Percentiles rank a stretch among this genome's conserved stretches.
Conservation (phyloP, 83 land plant genomes). For the Diphasiastrum complanatum region DNA sequence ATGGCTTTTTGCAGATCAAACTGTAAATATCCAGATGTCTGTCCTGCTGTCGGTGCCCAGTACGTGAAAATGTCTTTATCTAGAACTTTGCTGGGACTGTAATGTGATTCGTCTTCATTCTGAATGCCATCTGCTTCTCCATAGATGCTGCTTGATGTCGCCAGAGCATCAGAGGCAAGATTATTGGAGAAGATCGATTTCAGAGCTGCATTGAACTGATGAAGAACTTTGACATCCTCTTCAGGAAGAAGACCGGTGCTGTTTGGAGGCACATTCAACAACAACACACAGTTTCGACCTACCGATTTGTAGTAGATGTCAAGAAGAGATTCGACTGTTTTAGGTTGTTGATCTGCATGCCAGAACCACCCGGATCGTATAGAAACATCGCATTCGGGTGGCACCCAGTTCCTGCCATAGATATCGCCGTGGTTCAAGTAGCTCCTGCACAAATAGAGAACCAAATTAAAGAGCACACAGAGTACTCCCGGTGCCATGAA, state of each 20-base stretch:
- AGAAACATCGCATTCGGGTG: conserved; percentile 92
- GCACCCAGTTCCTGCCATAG: conserved; percentile 73
- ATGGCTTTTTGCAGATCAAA: conserved; percentile 21
- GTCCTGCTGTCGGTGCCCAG: conserved; percentile 56
- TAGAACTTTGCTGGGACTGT: conserved; percentile 49
- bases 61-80: conserved; percentile 50
- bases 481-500: neutral
- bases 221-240: conserved; percentile 44
- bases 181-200: conserved; percentile 52
- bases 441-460: conserved; percentile 33
- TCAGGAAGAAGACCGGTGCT: conserved; percentile 61
- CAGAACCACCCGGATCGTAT: conserved; percentile 93
- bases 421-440: conserved; percentile 70
- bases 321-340: conserved; percentile 45
- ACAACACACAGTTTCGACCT: conserved; percentile 82
- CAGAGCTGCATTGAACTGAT: conserved; percentile 45
- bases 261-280: conserved; percentile 88
- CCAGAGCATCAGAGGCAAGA: conserved; percentile 36
- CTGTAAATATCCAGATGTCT: conserved; percentile 45
- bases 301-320: conserved; percentile 80
- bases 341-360: conserved; percentile 65
- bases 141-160: conserved; percentile 66
- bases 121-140: conserved; percentile 42
- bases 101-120: conserved; percentile 21
- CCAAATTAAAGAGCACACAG: too few species aligned